A percentile compares a stretch with the other conserved stretches of the same genome.
These are phyloP conservation scores for Acanthochlamys bracteata DNA, from an alignment of 106 monocot species.

Conservation along the genomic window DNA sequence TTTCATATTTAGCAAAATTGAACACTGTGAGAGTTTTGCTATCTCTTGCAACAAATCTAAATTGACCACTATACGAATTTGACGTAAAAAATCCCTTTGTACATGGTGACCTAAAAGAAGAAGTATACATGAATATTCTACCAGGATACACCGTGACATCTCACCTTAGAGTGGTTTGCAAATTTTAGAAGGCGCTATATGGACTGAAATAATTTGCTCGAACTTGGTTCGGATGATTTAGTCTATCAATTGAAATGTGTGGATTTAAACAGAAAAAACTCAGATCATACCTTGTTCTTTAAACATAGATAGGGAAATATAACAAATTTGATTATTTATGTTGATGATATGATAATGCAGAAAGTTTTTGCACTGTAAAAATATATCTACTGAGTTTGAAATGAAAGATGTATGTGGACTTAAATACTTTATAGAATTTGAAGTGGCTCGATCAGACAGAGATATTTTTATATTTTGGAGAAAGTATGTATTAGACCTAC, in stretches of 20 bases:
- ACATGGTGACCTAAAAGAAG: conserved; percentile 11
- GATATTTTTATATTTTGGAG: background rate
- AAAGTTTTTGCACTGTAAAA: too few relatives aligned
- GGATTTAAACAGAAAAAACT: too few relatives aligned
- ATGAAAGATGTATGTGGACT: background rate
- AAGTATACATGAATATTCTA: conserved; percentile 18
- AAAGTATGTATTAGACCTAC: conserved; percentile 1
- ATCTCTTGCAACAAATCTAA: conserved; percentile 7
- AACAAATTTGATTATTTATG: conserved; percentile 6
- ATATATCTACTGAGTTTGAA: background rate
- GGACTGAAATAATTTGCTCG: conserved; percentile 21
- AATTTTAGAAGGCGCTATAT: conserved; percentile 17
- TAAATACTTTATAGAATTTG: background rate
- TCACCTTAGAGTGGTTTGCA: background rate
- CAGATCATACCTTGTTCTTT: conserved; percentile 9
- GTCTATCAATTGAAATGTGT: background rate
- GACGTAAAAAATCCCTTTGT: conserved; percentile 14
- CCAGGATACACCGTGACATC: background rate
- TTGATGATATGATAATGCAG: conserved; percentile 3
- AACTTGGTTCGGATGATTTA: conserved; percentile 12
- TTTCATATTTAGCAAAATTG: conserved; percentile 10
- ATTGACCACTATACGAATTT: conserved; percentile 1
- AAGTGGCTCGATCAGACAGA: background rate
- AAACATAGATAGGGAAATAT: background rate
- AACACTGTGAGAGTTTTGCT: conserved; percentile 2